These are phyloP conservation scores for Wickerhamiella azymoides DNA, from an alignment of 805 yeast species.

Conservation along the genomic window DNA sequence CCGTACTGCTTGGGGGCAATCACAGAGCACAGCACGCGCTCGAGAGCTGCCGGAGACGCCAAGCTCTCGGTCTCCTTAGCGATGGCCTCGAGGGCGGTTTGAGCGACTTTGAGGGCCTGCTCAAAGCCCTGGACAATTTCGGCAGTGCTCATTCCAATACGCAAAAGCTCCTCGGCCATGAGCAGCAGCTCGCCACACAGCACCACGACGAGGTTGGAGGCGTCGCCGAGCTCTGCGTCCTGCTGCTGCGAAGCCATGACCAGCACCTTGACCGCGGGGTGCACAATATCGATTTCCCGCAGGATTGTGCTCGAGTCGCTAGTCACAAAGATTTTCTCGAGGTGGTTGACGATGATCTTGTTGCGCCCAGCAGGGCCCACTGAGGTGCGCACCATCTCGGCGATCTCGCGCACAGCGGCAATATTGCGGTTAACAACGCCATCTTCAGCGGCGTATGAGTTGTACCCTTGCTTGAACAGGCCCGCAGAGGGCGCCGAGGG, in stretches of 20 bases:
- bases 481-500: conserved; percentile 92
- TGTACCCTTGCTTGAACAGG: conserved; percentile 90
- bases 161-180: conserved; percentile 71
- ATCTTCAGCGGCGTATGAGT: conserved; percentile 72
- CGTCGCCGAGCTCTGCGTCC: conserved; percentile 94
- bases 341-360: conserved; percentile 82
- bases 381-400: conserved; percentile 81
- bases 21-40: conserved; percentile 70
- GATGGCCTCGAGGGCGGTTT: conserved; percentile 45
- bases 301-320: conserved; percentile 98
- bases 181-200: conserved; percentile 86
- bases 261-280: conserved; percentile 90
- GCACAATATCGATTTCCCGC: conserved; percentile 83
- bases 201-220: conserved; percentile 79
- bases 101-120: conserved; percentile 66
- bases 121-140: conserved; percentile 90
- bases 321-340: conserved; percentile 77
- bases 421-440: conserved; percentile 90
- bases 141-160: conserved; percentile 76
- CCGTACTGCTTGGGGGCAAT: conserved; percentile 92
- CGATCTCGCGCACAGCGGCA: conserved; percentile 86
- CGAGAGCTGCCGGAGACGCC: conserved; percentile 38
- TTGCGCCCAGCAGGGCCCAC: conserved; percentile 97
- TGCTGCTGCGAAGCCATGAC: conserved; percentile 97
- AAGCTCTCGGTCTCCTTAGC: conserved; percentile 51